Percentiles rank a stretch among this genome's conserved stretches.
These are phyloP conservation scores for Takakia lepidozioides DNA, from an alignment of 225 moss, liverwort and hornwort genomes.

Conservation along the genomic window DNA sequence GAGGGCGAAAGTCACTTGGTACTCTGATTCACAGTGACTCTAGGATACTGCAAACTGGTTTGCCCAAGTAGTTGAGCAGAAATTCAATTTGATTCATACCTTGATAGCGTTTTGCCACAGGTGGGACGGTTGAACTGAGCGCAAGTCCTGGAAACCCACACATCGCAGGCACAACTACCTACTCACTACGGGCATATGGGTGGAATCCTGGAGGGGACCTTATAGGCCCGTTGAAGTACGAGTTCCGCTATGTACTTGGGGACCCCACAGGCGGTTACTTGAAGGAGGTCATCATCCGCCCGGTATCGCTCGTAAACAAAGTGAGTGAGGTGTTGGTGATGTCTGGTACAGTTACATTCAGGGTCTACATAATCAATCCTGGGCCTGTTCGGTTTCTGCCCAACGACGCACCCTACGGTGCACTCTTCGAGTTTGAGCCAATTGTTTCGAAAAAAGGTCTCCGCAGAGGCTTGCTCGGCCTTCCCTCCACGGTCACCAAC, in stretches of 20 bases:
- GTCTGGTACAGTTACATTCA: constrained; percentile 25
- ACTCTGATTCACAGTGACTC: no score
- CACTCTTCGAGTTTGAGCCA: constrained; percentile 28
- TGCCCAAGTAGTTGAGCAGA: no score
- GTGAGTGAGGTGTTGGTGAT: constrained; percentile 18
- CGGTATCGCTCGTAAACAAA: constrained; percentile 18
- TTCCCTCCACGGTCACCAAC: constrained; percentile 11
- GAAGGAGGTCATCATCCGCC: constrained; percentile 23
- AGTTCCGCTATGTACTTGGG: constrained; percentile 29
- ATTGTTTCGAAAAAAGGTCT: constrained; percentile 25
- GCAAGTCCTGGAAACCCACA: constrained; percentile 9
- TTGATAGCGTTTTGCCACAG: no score
- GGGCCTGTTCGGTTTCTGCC: constrained; percentile 33
- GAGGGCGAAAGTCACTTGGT: no score
- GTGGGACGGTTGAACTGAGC: constrained; percentile 25
- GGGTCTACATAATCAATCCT: constrained; percentile 34
- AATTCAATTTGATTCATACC: no score
- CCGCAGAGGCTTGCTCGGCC: constrained; percentile 14
- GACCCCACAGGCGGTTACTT: not conserved
- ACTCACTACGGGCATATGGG: constrained; percentile 31
- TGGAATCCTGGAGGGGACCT: constrained; percentile 32
- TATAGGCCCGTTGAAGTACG: constrained; percentile 34
- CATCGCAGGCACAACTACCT: constrained; percentile 30
- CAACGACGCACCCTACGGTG: constrained; percentile 41
- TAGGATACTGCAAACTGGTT: no score